These are phyloP conservation scores for Aschersonia sp. DNA, from an alignment of 2,329 filamentous ascomycete species.

Conservation along the genomic window DNA sequence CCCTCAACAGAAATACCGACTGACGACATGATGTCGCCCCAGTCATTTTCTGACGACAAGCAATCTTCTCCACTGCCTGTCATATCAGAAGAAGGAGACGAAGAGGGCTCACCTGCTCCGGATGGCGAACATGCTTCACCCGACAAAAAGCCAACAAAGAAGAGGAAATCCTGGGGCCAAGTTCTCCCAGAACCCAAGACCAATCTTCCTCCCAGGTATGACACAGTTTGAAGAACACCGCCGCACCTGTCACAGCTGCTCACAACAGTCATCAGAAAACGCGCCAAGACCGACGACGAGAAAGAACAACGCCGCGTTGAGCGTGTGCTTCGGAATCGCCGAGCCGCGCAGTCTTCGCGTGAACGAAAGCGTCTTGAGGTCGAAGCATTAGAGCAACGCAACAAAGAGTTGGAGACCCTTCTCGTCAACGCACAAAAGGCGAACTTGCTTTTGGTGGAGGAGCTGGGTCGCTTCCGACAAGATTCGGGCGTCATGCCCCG, in stretches of 20 bases:
- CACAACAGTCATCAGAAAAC: constrained; percentile 48
- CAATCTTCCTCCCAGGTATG: constrained; percentile 77
- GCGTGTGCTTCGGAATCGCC: constrained; percentile 89
- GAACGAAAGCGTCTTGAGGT: constrained; percentile 85
- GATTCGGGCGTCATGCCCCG: constrained; percentile 25
- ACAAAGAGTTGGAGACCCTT: constrained; percentile 53
- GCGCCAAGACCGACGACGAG: constrained; percentile 96
- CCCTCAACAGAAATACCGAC: constrained; percentile 23
- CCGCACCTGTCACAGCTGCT: not conserved
- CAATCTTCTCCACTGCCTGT: constrained; percentile 9
- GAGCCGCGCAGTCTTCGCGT: constrained; percentile 88
- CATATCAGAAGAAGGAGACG: constrained; percentile 11
- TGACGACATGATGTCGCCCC: constrained; percentile 34
- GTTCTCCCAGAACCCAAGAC: constrained; percentile 94
- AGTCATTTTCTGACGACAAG: constrained; percentile 20
- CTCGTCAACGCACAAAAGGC: constrained; percentile 44
- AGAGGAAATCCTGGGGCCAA: constrained; percentile 98
- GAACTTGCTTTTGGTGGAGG: constrained; percentile 32
- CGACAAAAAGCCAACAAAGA: constrained; percentile 70
- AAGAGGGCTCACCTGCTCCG: constrained; percentile 1
- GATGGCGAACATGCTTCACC: constrained; percentile 8
- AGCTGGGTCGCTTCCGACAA: constrained; percentile 33
- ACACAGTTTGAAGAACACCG: not conserved
- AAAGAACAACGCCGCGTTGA: constrained; percentile 97
- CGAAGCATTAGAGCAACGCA: constrained; percentile 67